Percentiles rank a stretch among this genome's conserved stretches.
Conservation (phyloP, 1,284 basidiomycete species). For the Tremellales sp. region DNA sequence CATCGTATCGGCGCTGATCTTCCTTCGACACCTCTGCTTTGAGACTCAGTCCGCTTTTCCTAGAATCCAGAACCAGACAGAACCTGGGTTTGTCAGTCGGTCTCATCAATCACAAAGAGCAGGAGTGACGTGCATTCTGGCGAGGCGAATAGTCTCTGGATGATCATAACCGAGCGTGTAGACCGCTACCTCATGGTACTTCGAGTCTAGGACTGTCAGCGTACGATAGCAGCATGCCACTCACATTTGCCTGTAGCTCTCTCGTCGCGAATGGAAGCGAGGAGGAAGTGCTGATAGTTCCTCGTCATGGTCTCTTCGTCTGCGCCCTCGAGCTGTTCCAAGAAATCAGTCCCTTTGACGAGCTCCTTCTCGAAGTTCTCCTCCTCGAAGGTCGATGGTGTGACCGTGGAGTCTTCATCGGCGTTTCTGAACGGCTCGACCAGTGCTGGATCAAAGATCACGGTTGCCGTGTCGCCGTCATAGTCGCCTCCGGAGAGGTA, state of each 20-base stretch:
- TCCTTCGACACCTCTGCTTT: conserved; percentile 9
- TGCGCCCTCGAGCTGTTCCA: conserved; percentile 9
- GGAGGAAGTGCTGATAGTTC: conserved; percentile 30
- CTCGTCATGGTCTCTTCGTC: conserved; percentile 15
- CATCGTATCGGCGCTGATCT: conserved; percentile 16
- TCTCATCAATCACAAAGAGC: neutral
- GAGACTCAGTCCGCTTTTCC: conserved; percentile 35
- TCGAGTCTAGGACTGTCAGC: conserved; percentile 23
- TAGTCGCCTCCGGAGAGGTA: conserved; percentile 42
- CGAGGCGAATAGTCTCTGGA: conserved; percentile 27
- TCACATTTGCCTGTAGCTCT: conserved; percentile 19
- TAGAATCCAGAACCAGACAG: conserved; percentile 34
- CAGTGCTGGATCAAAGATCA: conserved; percentile 29
- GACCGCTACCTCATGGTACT: conserved; percentile 32
- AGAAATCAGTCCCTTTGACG: conserved; percentile 26
- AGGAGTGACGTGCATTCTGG: conserved; percentile 22
- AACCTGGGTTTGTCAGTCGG: conserved; percentile 22
- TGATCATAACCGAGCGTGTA: conserved; percentile 30
- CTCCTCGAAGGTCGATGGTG: conserved; percentile 19
- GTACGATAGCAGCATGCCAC: conserved; percentile 4
- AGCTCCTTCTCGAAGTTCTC: conserved; percentile 36
- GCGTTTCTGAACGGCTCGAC: conserved; percentile 33
- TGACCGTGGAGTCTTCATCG: conserved; percentile 15
- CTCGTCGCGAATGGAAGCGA: conserved; percentile 23
- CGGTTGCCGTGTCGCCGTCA: conserved; percentile 37